Evolutionary conservation across 495 filamentous ascomycete species (phyloP).

Genomic region (Tuber calosporum): DNA sequence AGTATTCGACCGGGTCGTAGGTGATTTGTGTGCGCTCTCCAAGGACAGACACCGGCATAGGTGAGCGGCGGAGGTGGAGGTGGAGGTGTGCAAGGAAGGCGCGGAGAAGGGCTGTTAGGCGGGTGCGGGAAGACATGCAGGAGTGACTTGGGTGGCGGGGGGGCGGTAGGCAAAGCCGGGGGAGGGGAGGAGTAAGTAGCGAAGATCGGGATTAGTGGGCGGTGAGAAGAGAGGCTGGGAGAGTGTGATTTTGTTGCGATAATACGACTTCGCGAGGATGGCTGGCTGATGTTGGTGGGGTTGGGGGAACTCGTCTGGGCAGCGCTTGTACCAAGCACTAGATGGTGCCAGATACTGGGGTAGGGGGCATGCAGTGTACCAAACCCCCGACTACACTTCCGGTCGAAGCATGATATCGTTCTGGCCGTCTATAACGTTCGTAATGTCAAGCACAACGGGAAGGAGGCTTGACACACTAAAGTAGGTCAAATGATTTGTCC

Average conservation of each 20-base stretch:
- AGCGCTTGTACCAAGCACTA: background rate
- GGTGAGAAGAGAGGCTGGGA: background rate
- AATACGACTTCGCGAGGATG: background rate
- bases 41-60: background rate
- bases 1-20: background rate
- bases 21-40: background rate
- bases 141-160: background rate
- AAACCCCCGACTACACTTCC: too few relatives aligned
- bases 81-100: background rate
- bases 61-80: background rate
- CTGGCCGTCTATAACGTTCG: too few relatives aligned
- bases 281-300: background rate
- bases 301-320: too few relatives aligned
- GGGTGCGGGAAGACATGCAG: background rate
- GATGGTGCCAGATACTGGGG: background rate
- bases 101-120: background rate
- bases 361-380: too few relatives aligned
- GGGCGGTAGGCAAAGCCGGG: background rate
- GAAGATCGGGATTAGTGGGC: background rate
- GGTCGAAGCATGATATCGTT: too few relatives aligned
- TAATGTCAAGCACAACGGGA: too few relatives aligned
- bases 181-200: background rate
- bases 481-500: too few relatives aligned
- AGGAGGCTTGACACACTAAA: too few relatives aligned
- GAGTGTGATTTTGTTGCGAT: background rate